Percentiles rank a stretch among this genome's conserved stretches.
Conservation (phyloP, 1,139 yeast species). For the Kodamaea fungicola region DNA sequence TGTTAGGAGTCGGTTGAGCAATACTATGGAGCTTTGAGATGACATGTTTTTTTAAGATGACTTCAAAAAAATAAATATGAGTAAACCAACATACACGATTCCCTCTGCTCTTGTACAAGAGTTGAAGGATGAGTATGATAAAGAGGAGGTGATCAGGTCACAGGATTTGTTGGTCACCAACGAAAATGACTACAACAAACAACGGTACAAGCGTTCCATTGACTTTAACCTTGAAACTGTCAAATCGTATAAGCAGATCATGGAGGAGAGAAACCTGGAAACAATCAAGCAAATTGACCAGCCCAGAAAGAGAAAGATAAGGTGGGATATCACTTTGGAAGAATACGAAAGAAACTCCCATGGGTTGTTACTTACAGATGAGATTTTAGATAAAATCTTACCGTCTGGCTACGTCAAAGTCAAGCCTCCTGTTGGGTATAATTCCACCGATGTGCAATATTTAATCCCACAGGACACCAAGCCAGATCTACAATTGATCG, state of each 20-base stretch:
- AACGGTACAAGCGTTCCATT: slow-evolving; percentile 21
- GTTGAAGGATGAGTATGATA: slow-evolving; percentile 29
- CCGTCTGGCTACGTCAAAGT: slow-evolving; percentile 54
- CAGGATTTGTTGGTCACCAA: slow-evolving; percentile 18
- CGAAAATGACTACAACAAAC: slow-evolving; percentile 17
- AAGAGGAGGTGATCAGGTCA: slow-evolving; percentile 28
- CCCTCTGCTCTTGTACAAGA: slow-evolving; percentile 26
- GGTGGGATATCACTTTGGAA: slow-evolving; percentile 39
- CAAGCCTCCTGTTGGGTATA: slow-evolving; percentile 45
- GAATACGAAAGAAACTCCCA: slow-evolving; percentile 29
- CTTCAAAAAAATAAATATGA: not conserved
- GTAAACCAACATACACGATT: slow-evolving; percentile 15
- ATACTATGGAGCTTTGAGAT: slow-evolving; percentile 53
- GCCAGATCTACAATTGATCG: slow-evolving; percentile 28
- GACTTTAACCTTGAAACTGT: slow-evolving; percentile 21
- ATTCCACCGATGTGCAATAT: too few species aligned
- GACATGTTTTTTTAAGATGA: slow-evolving; percentile 23
- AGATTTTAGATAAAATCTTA: slow-evolving; percentile 46
- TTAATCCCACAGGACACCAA: slow-evolving; percentile 26
- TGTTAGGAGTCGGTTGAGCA: slow-evolving; percentile 59
- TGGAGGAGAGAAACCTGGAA: slow-evolving; percentile 33
- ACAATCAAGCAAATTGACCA: slow-evolving; percentile 15
- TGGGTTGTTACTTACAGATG: slow-evolving; percentile 49
- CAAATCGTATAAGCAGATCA: slow-evolving; percentile 32
- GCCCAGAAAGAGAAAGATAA: slow-evolving; percentile 10